Evolutionary conservation across 371 early-diverging fungal genomes (phyloP), one percentile per base, ranked within the genome.

Genomic region (Mucor racemosus): DNA sequence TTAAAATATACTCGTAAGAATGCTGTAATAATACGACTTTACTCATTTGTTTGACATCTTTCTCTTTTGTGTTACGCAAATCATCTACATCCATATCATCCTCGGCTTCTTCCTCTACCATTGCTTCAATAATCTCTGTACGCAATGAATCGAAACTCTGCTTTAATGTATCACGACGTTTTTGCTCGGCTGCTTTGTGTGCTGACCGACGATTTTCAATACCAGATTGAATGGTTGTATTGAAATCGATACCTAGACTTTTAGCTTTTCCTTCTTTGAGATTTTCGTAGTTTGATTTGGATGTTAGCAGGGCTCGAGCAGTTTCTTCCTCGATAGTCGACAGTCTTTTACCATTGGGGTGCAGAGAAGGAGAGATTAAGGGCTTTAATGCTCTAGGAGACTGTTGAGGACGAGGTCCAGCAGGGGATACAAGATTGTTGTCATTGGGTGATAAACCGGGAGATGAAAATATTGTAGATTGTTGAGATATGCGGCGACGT

Each of bases 151-250:
- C 94, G 73, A 97, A 97, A 41, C 92, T 90, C 44, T 90, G 80
- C 64, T 95, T 95, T 19, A 96, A 77, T 33, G 91, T 89, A 68
- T 95, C 95, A n/a, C 97, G 82, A n/a, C 97, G 89, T 68, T 91
- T 91, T 74, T 97, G 97, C 71, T 97, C 97, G 4, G 97, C 97
- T 15, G 91, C 92, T 71, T 96, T 95, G 78, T 97, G 97, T 7
- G 88, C 89, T 9, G 91, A 90, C 13, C 90, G 85, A 3, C 94
- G 85, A 14, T 86, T 85, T 72, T 93, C 92, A 55, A 93, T 84
- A 2, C 91, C 90, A 0, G 89, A 88, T 56, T 91, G 88, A 41
- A 92, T 84, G 58, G 89, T 88, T 5, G 82, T 80, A 17, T 83
- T 80, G 76, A 91, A 92, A 21, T 82, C 85, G 17, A 94, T 84